Base-by-base conservation (phyloP, 2,329 filamentous ascomycete species). In the Fusarium sterilihyphosum region DNA sequence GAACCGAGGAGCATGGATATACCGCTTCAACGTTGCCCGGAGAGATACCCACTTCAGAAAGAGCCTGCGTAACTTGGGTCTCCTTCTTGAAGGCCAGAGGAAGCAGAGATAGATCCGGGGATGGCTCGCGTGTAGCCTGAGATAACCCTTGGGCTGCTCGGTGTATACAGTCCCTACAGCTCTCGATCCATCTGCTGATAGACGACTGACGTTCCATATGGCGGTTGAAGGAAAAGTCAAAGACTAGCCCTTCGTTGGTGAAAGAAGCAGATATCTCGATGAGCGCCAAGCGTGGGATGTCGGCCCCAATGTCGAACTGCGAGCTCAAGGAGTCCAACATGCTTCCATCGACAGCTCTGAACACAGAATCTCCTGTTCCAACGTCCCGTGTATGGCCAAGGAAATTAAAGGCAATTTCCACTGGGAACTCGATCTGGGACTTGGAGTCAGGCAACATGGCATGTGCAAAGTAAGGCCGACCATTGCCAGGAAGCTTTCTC, bases 1-100 rank as follows among this genome's bases (percentile, higher is more conserved):
- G 77, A 3, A 78, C 65, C 1, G 73, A 40, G 1, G 77, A 77
- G 60, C 73, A 77, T 8, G 77, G 77, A 2, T 77, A 78, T 12
- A 44, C 58, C 3, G 63, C 65, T 40, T 78, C 76, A 18, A 78
- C 20, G 1, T 52, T 26, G 1, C 24, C 18, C 7, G 17, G 6
- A 22, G 20, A 16, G 8, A 75, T 65, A 0, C 31, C 52, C 7
- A 44, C 1, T 31, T 67, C 69, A 1, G 22, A 1, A 7, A 73
- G 67, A n/a, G 20, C 49, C 8, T 2, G 26, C 1, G 60, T 46
- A 17, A 73, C 57, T 12, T 70, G 24, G 2, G 49, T 58, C 8
- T 12, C 20, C 6, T 16, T 22, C 31, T 8, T 24, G 11, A 74
- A 69, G 4, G 33, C 18, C 26, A 75, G 41, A 6, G 67, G 73